A percentile compares a stretch with the other conserved stretches of the same genome.
These are phyloP conservation scores for Cladosporium sp. DNA, from an alignment of 2,329 filamentous ascomycete species.

Conservation along the genomic window DNA sequence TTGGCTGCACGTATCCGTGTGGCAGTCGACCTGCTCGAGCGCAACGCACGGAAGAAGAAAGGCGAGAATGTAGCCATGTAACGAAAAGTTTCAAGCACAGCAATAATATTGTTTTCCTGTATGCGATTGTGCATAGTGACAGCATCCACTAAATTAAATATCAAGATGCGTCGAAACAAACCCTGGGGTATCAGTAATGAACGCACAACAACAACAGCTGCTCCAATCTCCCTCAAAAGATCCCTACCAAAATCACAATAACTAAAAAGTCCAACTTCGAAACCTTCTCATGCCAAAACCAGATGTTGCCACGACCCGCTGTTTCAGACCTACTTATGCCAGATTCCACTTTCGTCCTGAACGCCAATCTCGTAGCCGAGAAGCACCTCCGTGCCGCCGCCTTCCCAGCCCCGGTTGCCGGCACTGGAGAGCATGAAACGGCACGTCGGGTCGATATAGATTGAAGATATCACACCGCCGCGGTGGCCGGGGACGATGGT, in stretches of 20 bases:
- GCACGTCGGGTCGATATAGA: conserved; percentile 86
- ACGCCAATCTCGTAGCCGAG: conserved; percentile 84
- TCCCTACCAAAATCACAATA: neutral
- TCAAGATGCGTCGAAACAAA: neutral
- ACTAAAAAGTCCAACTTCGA: neutral
- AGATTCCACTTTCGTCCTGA: conserved; percentile 32
- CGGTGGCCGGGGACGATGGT: conserved; percentile 91
- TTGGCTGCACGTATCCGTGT: neutral
- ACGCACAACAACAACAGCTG: neutral
- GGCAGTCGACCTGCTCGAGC: neutral
- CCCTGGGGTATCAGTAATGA: conserved; percentile 3
- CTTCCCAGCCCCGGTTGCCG: conserved; percentile 94
- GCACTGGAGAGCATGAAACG: conserved; percentile 89
- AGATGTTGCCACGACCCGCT: neutral
- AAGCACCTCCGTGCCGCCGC: conserved; percentile 81
- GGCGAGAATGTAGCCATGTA: neutral
- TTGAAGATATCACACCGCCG: conserved; percentile 80
- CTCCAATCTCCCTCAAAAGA: neutral
- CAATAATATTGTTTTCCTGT: neutral
- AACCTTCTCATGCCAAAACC: neutral
- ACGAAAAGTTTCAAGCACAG: neutral
- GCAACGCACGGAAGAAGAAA: neutral
- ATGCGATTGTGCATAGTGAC: neutral
- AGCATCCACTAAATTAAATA: neutral
- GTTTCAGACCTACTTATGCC: conserved; percentile 25